Evolutionary conservation across 331 rosid species (phyloP).

Genomic region (Prunus yedoensis): DNA sequence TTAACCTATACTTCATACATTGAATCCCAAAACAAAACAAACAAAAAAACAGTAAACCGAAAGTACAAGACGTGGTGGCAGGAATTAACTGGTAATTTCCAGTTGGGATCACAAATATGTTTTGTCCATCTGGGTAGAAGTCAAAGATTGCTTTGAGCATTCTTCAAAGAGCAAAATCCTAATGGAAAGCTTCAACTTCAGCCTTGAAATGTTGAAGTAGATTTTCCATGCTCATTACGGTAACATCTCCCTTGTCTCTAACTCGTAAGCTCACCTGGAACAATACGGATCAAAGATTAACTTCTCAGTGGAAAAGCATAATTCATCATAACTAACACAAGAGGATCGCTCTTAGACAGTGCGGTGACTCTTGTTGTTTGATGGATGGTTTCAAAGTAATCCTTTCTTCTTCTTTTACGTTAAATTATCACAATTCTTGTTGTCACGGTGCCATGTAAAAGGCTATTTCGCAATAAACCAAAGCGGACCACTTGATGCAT

Average conservation of each 20-base stretch:
- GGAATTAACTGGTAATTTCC: not conserved
- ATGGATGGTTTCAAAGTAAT: too few relatives aligned
- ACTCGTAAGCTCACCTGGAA: conserved; percentile 91
- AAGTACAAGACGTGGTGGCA: not conserved
- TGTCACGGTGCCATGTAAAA: too few relatives aligned
- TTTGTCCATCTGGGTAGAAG: not conserved
- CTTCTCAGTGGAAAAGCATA: not conserved
- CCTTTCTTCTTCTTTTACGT: too few relatives aligned
- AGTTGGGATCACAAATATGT: not conserved
- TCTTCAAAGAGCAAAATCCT: conserved; percentile 12
- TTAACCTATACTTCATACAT: too few relatives aligned
- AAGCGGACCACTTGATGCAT: not conserved
- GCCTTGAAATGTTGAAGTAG: conserved; percentile 63
- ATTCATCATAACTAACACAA: not conserved
- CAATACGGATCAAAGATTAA: conserved; percentile 28
- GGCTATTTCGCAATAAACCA: too few relatives aligned
- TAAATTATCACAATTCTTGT: too few relatives aligned
- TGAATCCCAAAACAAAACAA: not conserved
- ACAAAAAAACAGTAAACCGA: not conserved
- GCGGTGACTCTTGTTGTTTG: too few relatives aligned
- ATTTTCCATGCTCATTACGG: conserved; percentile 59
- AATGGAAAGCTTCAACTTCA: conserved; percentile 63
- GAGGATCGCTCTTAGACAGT: not conserved
- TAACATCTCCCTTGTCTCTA: conserved; percentile 65
- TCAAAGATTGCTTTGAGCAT: conserved; percentile 2